A percentile compares a stretch with the other conserved stretches of the same genome.
Conservation (phyloP, 495 filamentous ascomycete genomes). For the Thermothielavioides terrestris region DNA sequence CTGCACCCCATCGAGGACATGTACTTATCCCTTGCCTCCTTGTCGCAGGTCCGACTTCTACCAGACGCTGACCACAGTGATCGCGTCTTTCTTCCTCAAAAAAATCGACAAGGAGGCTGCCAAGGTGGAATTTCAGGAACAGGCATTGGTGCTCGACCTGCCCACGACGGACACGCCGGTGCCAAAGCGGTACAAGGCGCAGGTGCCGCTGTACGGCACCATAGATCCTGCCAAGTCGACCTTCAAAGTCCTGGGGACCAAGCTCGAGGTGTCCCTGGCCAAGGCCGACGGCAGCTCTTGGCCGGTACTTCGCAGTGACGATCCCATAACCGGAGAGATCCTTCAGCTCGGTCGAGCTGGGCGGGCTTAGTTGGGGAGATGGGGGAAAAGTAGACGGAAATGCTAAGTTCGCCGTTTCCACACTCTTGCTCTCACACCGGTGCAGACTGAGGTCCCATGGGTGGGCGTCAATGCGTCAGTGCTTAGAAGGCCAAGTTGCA, state of each 20-base stretch:
- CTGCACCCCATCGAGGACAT: slow-evolving; percentile 9
- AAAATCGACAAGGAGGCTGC: slow-evolving; percentile 83
- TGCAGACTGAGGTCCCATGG: too few relatives aligned
- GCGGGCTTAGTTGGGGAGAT: slow-evolving; percentile 39
- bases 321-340: slow-evolving; percentile 66
- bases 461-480: slow-evolving; percentile 3
- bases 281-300: slow-evolving; percentile 80
- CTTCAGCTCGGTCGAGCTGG: slow-evolving; percentile 76
- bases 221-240: slow-evolving; percentile 66
- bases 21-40: slow-evolving; percentile 6
- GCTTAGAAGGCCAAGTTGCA: background rate
- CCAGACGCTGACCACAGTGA: slow-evolving; percentile 77
- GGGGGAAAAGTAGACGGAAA: background rate
- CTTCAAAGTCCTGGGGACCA: slow-evolving; percentile 88
- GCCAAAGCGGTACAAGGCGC: slow-evolving; percentile 68
- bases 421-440: too few relatives aligned
- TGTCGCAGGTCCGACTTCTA: slow-evolving; percentile 76
- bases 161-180: slow-evolving; percentile 61
- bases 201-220: slow-evolving; percentile 63
- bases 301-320: slow-evolving; percentile 83
- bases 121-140: slow-evolving; percentile 54
- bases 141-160: slow-evolving; percentile 63
- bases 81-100: slow-evolving; percentile 90
- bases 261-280: slow-evolving; percentile 75
- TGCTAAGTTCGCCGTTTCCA: background rate